Percentiles rank a stretch among this genome's conserved stretches.
phyloP scores from a whole-genome alignment of 1,284 basidiomycete genomes.

The Albatrellus sp. region DNA sequence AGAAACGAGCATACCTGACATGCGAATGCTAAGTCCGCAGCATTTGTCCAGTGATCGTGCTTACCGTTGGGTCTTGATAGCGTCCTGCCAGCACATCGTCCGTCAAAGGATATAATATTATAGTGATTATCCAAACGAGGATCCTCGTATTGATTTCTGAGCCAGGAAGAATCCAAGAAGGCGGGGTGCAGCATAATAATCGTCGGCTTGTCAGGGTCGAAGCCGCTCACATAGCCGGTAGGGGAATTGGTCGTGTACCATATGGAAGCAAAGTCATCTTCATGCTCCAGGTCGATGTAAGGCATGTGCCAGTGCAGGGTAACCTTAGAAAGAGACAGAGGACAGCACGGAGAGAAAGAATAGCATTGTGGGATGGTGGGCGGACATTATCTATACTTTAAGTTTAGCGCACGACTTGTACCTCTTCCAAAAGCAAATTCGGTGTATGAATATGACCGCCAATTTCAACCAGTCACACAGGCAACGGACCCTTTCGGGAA shows the following conservation, averaged over 20 bases:
- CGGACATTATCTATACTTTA: too few relatives aligned
- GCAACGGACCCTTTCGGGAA: too few relatives aligned
- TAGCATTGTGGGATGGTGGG: too few relatives aligned
- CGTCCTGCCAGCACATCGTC: conserved; percentile 55
- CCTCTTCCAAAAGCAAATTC: too few relatives aligned
- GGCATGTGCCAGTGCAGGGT: conserved; percentile 38
- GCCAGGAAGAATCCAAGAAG: conserved; percentile 58
- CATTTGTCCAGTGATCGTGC: conserved; percentile 64
- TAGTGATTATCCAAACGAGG: conserved; percentile 40
- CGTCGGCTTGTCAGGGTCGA: conserved; percentile 50
- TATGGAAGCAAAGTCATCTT: conserved; percentile 50
- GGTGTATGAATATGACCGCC: too few relatives aligned
- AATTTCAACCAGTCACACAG: too few relatives aligned
- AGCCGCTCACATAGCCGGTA: conserved; percentile 44
- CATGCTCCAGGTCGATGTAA: conserved; percentile 50
- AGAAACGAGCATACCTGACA: conserved; percentile 32
- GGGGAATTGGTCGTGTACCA: conserved; percentile 57
- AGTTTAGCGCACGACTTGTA: too few relatives aligned
- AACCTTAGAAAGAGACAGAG: too few relatives aligned
- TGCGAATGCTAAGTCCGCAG: conserved; percentile 59
- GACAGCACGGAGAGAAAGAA: too few relatives aligned
- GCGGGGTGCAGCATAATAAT: conserved; percentile 55
- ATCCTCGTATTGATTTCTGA: conserved; percentile 54
- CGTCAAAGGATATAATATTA: conserved; percentile 66
- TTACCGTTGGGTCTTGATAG: conserved; percentile 35